Evolutionary conservation across 345 rosid genomes (phyloP).

Genomic region (Acer yangbiense): DNA sequence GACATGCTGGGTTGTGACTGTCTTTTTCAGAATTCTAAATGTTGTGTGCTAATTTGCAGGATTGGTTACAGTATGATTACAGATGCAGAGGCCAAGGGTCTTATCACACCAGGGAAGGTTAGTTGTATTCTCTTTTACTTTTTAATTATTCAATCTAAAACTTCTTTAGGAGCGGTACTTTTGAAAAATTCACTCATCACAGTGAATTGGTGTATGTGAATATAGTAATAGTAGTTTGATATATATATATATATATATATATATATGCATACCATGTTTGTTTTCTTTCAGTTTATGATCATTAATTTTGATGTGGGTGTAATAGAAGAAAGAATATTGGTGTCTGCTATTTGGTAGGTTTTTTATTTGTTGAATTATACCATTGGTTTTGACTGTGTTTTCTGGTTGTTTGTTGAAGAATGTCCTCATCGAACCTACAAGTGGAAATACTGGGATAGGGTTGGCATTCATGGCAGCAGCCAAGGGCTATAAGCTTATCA

Average conservation of each 20-base stretch:
- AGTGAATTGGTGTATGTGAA: not conserved
- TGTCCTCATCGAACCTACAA: conserved; percentile 89
- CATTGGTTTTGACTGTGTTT: conserved; percentile 12
- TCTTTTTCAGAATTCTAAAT: not conserved
- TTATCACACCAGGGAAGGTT: conserved; percentile 81
- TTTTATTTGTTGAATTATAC: conserved; percentile 13
- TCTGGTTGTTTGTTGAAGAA: conserved; percentile 48
- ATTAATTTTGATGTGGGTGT: conserved; percentile 8
- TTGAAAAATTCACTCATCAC: no score
- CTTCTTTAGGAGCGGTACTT: not conserved
- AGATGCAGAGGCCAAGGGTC: conserved; percentile 82
- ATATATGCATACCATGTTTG: not conserved
- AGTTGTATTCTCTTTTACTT: not conserved
- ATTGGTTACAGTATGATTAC: conserved; percentile 90
- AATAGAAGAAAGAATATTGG: not conserved
- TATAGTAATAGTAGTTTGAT: not conserved
- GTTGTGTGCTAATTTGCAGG: conserved; percentile 38
- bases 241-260: no score
- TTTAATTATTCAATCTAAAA: not conserved
- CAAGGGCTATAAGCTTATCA: conserved; percentile 75
- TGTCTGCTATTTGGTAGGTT: not conserved
- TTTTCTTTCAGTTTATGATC: not conserved
- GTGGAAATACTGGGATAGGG: conserved; percentile 95
- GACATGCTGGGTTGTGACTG: not conserved
- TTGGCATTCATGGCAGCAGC: conserved; percentile 93